phyloP scores from a whole-genome alignment of 2,329 filamentous ascomycete species.

The Xylariaceae sp. region DNA sequence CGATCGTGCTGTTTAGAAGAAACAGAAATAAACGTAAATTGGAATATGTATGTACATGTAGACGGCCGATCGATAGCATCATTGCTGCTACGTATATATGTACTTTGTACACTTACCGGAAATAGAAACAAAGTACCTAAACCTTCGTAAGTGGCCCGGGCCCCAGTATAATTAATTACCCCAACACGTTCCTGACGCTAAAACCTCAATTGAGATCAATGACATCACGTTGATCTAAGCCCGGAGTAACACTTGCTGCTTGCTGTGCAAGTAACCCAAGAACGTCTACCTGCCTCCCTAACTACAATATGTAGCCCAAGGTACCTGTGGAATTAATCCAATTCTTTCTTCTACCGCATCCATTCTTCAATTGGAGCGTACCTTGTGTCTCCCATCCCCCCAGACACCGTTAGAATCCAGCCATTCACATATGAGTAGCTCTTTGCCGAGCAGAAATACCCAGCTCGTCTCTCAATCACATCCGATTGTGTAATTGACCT shows the following conservation, averaged over 20 bases:
- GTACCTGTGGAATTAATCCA: too few relatives aligned
- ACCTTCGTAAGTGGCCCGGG: constrained; percentile 23
- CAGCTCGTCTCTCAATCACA: too few relatives aligned
- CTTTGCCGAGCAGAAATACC: background rate
- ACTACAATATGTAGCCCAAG: too few relatives aligned
- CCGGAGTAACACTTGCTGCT: background rate
- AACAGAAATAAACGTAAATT: background rate
- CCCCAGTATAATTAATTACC: too few relatives aligned
- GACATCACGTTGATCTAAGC: constrained; percentile 25
- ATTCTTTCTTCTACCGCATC: background rate
- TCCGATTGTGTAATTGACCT: too few relatives aligned
- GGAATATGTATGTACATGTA: background rate
- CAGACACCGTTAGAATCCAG: background rate
- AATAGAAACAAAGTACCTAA: constrained; percentile 20
- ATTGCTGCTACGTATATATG: constrained; percentile 9
- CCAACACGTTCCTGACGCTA: constrained; percentile 18
- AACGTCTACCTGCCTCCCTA: too few relatives aligned
- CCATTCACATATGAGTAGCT: background rate
- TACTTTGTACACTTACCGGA: constrained; percentile 12
- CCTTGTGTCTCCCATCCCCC: background rate
- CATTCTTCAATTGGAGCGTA: background rate
- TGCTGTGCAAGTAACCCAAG: too few relatives aligned
- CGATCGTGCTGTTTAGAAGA: too few relatives aligned
- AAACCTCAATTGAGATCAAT: constrained; percentile 17
- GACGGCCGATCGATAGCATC: background rate